Percentiles rank a stretch among this genome's conserved stretches.
Evolutionary conservation across 2,329 filamentous ascomycete species (phyloP).

Genomic region (Tolypocladium pustulatum): DNA sequence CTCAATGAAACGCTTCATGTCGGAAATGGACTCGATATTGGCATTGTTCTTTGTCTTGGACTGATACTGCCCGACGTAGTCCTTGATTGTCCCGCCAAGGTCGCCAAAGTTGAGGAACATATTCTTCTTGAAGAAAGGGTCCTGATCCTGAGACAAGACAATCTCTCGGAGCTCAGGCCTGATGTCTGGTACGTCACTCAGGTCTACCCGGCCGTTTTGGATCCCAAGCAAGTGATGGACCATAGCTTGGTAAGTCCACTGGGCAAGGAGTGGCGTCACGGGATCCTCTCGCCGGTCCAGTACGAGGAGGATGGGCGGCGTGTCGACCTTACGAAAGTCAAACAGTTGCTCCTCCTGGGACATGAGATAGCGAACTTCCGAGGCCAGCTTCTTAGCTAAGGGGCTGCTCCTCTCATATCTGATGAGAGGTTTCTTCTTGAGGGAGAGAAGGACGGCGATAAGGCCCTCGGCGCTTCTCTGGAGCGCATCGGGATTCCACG

Average conservation of each 20-base stretch:
- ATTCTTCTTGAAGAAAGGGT: constrained; percentile 97
- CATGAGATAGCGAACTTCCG: constrained; percentile 84
- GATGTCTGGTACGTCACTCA: constrained; percentile 74
- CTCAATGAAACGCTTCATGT: constrained; percentile 99
- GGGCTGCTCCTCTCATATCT: constrained; percentile 87
- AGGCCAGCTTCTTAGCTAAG: constrained; percentile 83
- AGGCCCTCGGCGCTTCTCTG: constrained; percentile 81
- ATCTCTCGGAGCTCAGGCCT: constrained; percentile 86
- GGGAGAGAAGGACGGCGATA: constrained; percentile 69
- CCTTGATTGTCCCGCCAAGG: constrained; percentile 90
- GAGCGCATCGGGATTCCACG: constrained; percentile 83
- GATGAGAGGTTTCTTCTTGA: constrained; percentile 96
- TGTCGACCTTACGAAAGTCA: constrained; percentile 91
- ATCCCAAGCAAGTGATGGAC: constrained; percentile 94
- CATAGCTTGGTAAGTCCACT: constrained; percentile 99
- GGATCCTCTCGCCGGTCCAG: constrained; percentile 90
- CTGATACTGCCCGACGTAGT: constrained; percentile 97
- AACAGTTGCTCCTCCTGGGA: constrained; percentile 95
- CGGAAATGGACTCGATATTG: constrained; percentile 91
- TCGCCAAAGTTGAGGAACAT: constrained; percentile 99
- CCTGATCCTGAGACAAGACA: constrained; percentile 90
- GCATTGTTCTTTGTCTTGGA: constrained; percentile 93
- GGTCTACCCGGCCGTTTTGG: constrained; percentile 84
- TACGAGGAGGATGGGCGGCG: constrained; percentile 82
- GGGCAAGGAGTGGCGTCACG: constrained; percentile 84